A percentile compares a stretch with the other conserved stretches of the same genome.
Conservation (phyloP, 306 rosid genomes). For the Lotus japonicus region DNA sequence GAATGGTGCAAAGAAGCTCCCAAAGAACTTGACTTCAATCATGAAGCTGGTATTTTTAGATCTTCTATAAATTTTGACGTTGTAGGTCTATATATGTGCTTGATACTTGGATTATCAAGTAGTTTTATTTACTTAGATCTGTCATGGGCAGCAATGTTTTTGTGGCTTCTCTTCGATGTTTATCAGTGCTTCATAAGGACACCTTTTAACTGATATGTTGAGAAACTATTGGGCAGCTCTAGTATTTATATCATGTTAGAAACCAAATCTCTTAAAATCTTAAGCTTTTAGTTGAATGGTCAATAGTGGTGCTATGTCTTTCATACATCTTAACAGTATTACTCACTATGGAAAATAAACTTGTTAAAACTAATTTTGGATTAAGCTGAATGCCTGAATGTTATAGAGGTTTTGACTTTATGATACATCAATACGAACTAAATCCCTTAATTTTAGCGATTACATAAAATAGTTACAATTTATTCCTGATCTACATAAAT, state of each 20-base stretch:
- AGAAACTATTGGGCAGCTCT: neutral
- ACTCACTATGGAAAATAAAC: too few relatives aligned
- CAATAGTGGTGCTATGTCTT: too few relatives aligned
- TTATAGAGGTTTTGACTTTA: too few relatives aligned
- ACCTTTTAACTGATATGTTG: neutral
- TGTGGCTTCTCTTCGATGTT: constrained; percentile 5
- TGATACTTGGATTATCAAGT: constrained; percentile 9
- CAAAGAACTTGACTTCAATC: constrained; percentile 90
- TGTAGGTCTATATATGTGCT: constrained; percentile 1
- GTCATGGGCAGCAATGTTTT: neutral
- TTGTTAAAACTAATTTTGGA: too few relatives aligned
- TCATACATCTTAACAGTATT: too few relatives aligned
- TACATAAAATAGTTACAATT: too few relatives aligned
- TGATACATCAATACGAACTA: too few relatives aligned
- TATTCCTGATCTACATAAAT: too few relatives aligned
- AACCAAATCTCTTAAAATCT: too few relatives aligned
- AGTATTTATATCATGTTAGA: neutral
- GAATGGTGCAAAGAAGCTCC: constrained; percentile 99
- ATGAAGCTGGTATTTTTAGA: constrained; percentile 71
- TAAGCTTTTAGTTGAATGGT: too few relatives aligned
- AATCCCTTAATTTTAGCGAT: too few relatives aligned
- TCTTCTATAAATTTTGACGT: constrained; percentile 13
- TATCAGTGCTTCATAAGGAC: neutral
- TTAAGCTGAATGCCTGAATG: too few relatives aligned
- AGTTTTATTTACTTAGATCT: neutral